Base-by-base conservation (phyloP, 2,329 filamentous ascomycete species). In the Claviceps citrina region DNA sequence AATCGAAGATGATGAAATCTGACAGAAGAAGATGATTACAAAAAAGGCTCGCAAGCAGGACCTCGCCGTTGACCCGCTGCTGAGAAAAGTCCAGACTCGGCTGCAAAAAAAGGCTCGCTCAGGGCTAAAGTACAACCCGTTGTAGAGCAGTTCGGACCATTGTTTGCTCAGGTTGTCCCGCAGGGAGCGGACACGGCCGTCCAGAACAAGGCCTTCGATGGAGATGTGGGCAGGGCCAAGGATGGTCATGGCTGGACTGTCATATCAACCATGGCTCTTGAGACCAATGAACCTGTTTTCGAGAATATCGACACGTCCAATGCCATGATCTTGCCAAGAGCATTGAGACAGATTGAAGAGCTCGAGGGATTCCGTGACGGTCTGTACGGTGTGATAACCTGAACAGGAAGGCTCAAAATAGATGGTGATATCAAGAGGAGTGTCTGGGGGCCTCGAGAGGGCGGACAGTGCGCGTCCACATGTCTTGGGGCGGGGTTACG, bases 181-280 rank as follows among this genome's bases (percentile, higher is more conserved):
- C 22, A 40, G 18, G 31, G 38, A 28, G n/a, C 38, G 38, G 15
- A 40, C 38, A 8, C 26, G 24, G 16, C 25, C 24, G 18, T 40
- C 38, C 24, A 40, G 25, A n/a, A 40, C 38, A 6, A 40, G 32
- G 31, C 32, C 38, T n/a, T 40, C 38, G 8, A 40, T 28, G 24
- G 24, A 28, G n/a, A 34, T 24, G 25, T 40, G 38, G 7, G 38
- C 38, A 12, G 25, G 31, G 7, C 31, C 31, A n/a, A 35, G 31
- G 4, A 40, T 40, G 10, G 38, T 40, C 38, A 40, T 28, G 31
- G 25, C 38, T 8, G 38, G 38, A 26, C 16, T 40, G 38, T 40
- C 38, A 20, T 40, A 37, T 13, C 36, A 38, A 13, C 36, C 36
- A 16, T 28, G 36, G 27, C 36, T 38, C 28, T 38, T 37, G 13